Percentiles rank a stretch among this genome's conserved stretches.
These are phyloP conservation scores for Chlamydomonas sphaeroides DNA, from an alignment of 139 green algal species.

Conservation along the genomic window DNA sequence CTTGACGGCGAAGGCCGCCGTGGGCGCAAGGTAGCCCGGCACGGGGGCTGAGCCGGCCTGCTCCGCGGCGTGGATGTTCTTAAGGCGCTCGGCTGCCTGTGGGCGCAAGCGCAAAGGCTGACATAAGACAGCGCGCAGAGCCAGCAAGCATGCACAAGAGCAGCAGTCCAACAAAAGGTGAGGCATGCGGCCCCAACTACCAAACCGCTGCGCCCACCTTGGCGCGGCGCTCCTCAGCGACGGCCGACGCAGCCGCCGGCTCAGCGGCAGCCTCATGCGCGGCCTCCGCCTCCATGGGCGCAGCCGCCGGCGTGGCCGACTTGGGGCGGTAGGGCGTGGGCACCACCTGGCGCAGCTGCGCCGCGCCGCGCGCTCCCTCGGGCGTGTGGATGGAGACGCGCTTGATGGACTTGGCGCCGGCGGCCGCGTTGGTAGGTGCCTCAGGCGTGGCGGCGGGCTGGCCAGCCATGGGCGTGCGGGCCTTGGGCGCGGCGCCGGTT, in stretches of 20 bases:
- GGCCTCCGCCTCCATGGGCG: neutral
- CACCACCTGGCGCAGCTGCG: conserved; percentile 7
- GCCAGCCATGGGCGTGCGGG: neutral
- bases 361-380: neutral
- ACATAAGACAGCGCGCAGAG: too few relatives aligned
- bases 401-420: conserved; percentile 24
- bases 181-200: too few relatives aligned
- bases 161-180: too few relatives aligned
- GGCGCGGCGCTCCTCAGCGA: conserved; percentile 14
- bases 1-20: conserved; percentile 3
- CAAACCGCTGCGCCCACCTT: neutral
- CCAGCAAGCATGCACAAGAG: too few relatives aligned
- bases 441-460: neutral
- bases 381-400: conserved; percentile 37
- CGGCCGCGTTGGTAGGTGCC: conserved; percentile 3
- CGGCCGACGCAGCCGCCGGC: neutral
- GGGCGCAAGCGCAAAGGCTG: too few relatives aligned
- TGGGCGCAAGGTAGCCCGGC: conserved; percentile 11
- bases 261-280: neutral
- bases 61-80: conserved; percentile 29
- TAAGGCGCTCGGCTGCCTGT: conserved; percentile 28
- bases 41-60: neutral
- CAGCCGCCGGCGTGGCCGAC: neutral
- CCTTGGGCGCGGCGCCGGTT: neutral
- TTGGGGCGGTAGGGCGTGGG: conserved; percentile 30